Evolutionary conservation across 2,329 filamentous ascomycete genomes (phyloP), one percentile per base, ranked within the genome.

Genomic region (Pezicula radicicola): DNA sequence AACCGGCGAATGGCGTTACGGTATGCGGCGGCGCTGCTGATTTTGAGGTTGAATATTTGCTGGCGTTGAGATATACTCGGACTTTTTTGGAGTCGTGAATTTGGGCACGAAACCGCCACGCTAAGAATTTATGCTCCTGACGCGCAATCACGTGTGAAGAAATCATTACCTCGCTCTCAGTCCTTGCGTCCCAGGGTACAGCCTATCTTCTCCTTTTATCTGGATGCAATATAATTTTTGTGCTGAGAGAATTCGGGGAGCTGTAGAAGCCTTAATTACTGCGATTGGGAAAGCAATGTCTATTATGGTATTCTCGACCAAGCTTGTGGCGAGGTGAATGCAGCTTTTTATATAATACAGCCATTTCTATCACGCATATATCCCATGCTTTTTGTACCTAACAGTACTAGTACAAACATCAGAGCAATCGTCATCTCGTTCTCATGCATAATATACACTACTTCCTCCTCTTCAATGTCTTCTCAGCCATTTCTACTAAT

Each of bases 401-500:
- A 19, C 16, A n/a, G 25, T 37, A 30, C 35, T 35, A 36, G 9
- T 45, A 28, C 30, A 35, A 18, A 9, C 2, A 30, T 9, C 28
- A 12, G 28, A 25, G 48, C 16, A 50, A 49, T 28, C 6, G 36
- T 43, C 25, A 49, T 42, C 30, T 39, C 30, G 19, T 45, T 39
- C 27, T 18, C 21, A 19, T 30, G 13, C 27, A 25, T 9, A 27
- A 27, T 28, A 48, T 37, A 30, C 21, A 50, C 63, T 77, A 97
- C 72, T 96, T 97, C 69, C 91, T 81, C 65, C 93, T 81, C 72
- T 91, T 87, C 75, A 96, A 83, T 15, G 92, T 91, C 76, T 96
- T 97, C 62, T 87, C 81, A 60, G 91, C 95, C 90, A 97, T 97
- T 65, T 97, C 91, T 43, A 96, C 76, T 39, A 99, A 76, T 0